Base-by-base conservation (phyloP, 495 filamentous ascomycete species). In the Penicillium chermesinum region DNA sequence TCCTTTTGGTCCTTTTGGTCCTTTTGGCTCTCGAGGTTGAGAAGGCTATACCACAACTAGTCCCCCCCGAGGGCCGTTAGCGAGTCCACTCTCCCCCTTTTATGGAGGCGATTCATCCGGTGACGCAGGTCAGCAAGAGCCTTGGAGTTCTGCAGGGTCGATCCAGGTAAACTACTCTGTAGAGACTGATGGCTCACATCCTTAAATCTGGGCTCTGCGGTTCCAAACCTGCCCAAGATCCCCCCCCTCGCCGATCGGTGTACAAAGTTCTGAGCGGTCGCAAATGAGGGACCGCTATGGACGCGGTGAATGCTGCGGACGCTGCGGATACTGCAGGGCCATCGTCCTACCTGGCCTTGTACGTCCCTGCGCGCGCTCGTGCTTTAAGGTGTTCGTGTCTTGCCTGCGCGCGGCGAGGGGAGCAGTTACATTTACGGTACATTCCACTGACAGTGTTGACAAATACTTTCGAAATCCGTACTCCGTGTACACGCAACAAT, bases 401-500 rank as follows among this genome's bases (percentile, higher is more conserved):
- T 17, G 21, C 21, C 40, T 42, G 40, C 40, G 40, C 10, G 40
- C 3, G 4, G 40, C 40, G 21, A 42, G 40, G 40, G 18, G 38
- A 21, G 18, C 9, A 42, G 1, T 14, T 15, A 19, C 14, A 2
- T 40, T 6, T 40, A 8, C 18, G 38, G 8, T 18, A 18, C 19
- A 42, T 21, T 3, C 25, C 40, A 42, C 25, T 42, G 22, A 5
- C 14, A n/a, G 14, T 42, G 20, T 30, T 16, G 20, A 42, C 13
- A 27, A 42, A 18, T 42, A 17, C 4, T 20, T 40, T 2, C 25
- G 4, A 10, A 10, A 30, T 10, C 4, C 25, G 25, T 30, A 30
- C 25, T 30, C 25, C 25, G 25, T 30, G 10, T 10, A 30, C n/a
- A n/a, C n/a, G n/a, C n/a, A n/a, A n/a, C n/a, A n/a, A n/a, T n/a